Evolutionary conservation across 495 filamentous ascomycete genomes (phyloP), one percentile per base, ranked within the genome.

Genomic region (Podospora conica): DNA sequence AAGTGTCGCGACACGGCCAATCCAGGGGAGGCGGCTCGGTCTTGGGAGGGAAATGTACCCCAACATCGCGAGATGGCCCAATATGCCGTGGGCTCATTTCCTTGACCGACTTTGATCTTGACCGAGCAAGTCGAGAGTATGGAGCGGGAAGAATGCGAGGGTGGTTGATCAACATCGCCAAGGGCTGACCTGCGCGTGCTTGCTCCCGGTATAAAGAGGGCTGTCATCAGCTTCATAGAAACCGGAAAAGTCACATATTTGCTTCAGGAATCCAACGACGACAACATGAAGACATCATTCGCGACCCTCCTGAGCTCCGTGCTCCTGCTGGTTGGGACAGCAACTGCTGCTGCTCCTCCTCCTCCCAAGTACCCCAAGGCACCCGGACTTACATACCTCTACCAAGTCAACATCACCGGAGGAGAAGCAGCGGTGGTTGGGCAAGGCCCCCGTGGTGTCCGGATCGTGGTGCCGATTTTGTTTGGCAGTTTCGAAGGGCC

Each of bases 391-490:
- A 28, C 25, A 12, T 65, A 60, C 24, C 65, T 72, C 1, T 72
- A 68, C 68, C 64, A 53, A 10, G 61, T 68, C 63, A 72, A 72
- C 59, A 65, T 70, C 54, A 72, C 66, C 7, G 66, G 58, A 28
- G 70, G 68, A 15, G 66, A 66, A 3, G 24, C 55, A 5, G 53
- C 29, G 25, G 21, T 40, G 1, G 28, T 66, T 9, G 68, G 70
- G 8, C 9, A 24, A 1, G 68, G 68, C 0, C 68, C 68, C 0
- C 56, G 66, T 0, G 68, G 68, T 2, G 31, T 54, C 55, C 68
- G 70, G 0, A 25, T 66, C 18, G 60, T 70, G 4, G 63, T 68
- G 5, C 63, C 68, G 23, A 68, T 70, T 54, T 9, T 64, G 53
- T 53, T 22, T 2, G 70, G 70, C 9, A 61, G 21, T n/a, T 72